These are phyloP conservation scores for Umbelopsis sp. DNA, from an alignment of 192 early-diverging fungal genomes.

Conservation along the genomic window DNA sequence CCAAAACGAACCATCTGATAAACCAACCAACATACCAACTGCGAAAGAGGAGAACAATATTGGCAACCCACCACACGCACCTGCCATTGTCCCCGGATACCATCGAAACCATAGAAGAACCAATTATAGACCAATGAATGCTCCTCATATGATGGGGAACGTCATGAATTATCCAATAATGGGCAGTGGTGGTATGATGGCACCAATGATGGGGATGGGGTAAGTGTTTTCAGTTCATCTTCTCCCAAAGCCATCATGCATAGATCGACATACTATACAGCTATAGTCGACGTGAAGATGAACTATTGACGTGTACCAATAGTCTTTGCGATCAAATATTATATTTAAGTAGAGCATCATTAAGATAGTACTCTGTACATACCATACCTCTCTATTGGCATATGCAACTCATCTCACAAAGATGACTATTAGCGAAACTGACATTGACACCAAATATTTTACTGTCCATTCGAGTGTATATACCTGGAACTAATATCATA, in stretches of 20 bases:
- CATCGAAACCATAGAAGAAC: neutral
- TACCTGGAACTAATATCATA: no score
- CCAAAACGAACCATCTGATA: no score
- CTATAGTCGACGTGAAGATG: no score
- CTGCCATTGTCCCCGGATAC: neutral
- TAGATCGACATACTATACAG: neutral
- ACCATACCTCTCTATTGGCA: no score
- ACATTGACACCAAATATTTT: no score
- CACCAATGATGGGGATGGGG: slow-evolving; percentile 11
- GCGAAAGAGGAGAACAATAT: neutral
- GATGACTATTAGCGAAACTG: no score
- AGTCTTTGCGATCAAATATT: no score
- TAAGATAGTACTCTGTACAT: no score
- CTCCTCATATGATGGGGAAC: neutral
- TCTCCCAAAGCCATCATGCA: neutral
- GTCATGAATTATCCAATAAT: neutral
- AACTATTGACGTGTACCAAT: no score
- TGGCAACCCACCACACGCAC: neutral
- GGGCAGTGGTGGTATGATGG: neutral
- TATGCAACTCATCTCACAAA: no score
- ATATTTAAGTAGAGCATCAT: no score
- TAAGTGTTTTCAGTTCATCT: neutral
- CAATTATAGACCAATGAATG: neutral
- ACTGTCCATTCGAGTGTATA: no score
- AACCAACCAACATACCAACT: neutral